Percentiles rank a stretch among this genome's conserved stretches.
phyloP scores from a whole-genome alignment of 495 filamentous ascomycete species.

The Chaetomium fimeti region DNA sequence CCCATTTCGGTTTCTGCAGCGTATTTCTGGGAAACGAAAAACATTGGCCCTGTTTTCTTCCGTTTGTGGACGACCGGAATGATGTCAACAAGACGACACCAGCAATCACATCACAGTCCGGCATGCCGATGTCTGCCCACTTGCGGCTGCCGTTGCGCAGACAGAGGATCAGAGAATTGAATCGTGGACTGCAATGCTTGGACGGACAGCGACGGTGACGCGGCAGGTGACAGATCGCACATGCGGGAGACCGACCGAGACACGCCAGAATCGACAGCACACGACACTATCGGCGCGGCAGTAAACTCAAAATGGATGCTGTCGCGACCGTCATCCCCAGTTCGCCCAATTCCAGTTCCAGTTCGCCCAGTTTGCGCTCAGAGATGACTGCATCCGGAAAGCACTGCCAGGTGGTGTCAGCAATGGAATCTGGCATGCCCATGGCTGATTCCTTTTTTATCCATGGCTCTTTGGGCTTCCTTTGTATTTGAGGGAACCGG shows the following conservation, averaged over 20 bases:
- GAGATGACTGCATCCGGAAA: not conserved
- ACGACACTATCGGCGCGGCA: not conserved
- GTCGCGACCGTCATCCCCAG: not conserved
- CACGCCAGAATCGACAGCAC: not conserved
- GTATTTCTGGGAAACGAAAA: not conserved
- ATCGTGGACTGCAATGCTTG: conserved; percentile 6
- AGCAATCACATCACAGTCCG: no score
- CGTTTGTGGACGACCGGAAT: no score
- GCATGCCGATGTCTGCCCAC: not conserved
- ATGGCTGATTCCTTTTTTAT: not conserved
- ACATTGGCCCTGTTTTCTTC: no score
- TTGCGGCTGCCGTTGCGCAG: conserved; percentile 1
- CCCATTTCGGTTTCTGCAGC: not conserved
- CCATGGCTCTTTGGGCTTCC: not conserved
- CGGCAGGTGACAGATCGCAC: conserved; percentile 5
- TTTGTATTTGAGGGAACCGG: no score
- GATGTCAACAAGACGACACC: not conserved
- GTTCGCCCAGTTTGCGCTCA: not conserved
- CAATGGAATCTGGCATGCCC: not conserved
- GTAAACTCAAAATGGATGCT: not conserved
- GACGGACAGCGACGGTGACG: not conserved
- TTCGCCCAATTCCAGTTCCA: no score
- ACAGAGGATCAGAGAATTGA: not conserved
- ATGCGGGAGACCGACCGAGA: not conserved
- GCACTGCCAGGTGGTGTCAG: conserved; percentile 1